A percentile compares a stretch with the other conserved stretches of the same genome.
These are phyloP conservation scores for Neurospora sp. DNA, from an alignment of 495 filamentous ascomycete species.

Conservation along the genomic window DNA sequence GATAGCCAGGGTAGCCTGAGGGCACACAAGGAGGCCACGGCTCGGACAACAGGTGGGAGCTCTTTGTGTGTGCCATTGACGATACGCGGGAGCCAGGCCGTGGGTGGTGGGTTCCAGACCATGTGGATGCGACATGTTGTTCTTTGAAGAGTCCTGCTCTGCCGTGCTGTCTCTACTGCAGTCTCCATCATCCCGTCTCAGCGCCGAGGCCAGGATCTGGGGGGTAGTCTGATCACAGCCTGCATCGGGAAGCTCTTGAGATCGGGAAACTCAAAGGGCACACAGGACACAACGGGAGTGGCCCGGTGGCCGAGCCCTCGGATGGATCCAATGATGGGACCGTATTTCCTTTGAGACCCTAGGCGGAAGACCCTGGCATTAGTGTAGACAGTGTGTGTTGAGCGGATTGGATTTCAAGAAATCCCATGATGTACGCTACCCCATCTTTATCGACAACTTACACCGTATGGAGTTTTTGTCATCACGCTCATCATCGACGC, in stretches of 20 bases:
- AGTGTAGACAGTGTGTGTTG: not conserved
- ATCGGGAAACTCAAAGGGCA: constrained; percentile 13
- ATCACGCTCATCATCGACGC: not conserved
- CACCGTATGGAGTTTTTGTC: not conserved
- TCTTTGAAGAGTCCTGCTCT: not conserved
- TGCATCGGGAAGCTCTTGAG: constrained; percentile 2
- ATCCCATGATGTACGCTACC: not conserved
- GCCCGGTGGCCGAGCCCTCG: not conserved
- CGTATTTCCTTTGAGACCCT: not conserved
- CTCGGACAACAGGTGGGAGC: not conserved
- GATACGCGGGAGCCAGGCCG: not conserved
- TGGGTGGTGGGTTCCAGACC: not conserved
- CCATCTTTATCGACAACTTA: not conserved
- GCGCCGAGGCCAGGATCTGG: constrained; percentile 1
- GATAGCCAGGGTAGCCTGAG: not conserved
- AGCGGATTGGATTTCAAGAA: not conserved
- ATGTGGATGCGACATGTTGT: not conserved
- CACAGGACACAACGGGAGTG: not conserved
- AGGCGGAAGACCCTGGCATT: not conserved
- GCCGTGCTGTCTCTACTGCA: not conserved
- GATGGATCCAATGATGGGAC: not conserved
- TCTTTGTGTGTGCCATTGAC: not conserved
- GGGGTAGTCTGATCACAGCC: constrained; percentile 8
- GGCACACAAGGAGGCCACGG: not conserved
- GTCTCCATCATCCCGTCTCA: not conserved